A percentile compares a stretch with the other conserved stretches of the same genome.
Evolutionary conservation across 2,329 filamentous ascomycete species (phyloP).

Genomic region (Ophiocordyceps sinensis): DNA sequence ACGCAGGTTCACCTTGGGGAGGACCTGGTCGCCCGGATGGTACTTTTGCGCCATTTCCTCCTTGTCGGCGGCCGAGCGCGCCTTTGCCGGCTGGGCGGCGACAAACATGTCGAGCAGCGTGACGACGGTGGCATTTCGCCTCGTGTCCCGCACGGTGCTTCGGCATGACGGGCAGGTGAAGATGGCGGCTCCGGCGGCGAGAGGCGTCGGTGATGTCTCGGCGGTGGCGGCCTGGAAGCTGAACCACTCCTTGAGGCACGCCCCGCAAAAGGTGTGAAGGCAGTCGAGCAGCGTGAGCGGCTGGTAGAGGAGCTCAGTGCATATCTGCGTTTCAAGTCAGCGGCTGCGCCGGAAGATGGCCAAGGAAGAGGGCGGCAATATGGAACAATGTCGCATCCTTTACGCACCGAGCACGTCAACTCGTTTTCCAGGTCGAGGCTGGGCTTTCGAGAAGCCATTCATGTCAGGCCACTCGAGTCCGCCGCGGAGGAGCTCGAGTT

Average conservation of each 20-base stretch:
- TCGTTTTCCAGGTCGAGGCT: conserved; percentile 75
- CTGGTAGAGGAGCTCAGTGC: conserved; percentile 86
- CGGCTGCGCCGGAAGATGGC: too few species aligned
- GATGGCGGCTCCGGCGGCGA: conserved; percentile 30
- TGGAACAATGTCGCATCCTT: neutral
- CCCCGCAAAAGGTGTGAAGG: conserved; percentile 89
- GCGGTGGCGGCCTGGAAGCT: conserved; percentile 55
- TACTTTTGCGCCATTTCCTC: conserved; percentile 63
- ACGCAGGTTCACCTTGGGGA: conserved; percentile 44
- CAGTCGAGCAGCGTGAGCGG: conserved; percentile 86
- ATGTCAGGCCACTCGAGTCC: conserved; percentile 10
- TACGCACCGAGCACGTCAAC: conserved; percentile 78
- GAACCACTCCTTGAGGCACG: conserved; percentile 95
- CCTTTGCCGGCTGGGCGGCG: conserved; percentile 62
- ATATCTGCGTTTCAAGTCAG: conserved; percentile 49
- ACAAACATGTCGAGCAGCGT: conserved; percentile 84
- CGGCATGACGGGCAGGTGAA: conserved; percentile 93
- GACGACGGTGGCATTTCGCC: conserved; percentile 79
- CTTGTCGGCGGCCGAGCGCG: conserved; percentile 56
- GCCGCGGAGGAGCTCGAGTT: conserved; percentile 1
- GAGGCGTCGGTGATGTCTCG: conserved; percentile 33
- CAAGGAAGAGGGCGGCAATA: neutral
- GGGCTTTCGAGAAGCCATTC: conserved; percentile 37
- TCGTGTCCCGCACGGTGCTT: conserved; percentile 69
- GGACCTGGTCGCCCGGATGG: conserved; percentile 65